Base-by-base conservation (phyloP, 148 eudicot species). In the Rhododendron mucronatum region DNA sequence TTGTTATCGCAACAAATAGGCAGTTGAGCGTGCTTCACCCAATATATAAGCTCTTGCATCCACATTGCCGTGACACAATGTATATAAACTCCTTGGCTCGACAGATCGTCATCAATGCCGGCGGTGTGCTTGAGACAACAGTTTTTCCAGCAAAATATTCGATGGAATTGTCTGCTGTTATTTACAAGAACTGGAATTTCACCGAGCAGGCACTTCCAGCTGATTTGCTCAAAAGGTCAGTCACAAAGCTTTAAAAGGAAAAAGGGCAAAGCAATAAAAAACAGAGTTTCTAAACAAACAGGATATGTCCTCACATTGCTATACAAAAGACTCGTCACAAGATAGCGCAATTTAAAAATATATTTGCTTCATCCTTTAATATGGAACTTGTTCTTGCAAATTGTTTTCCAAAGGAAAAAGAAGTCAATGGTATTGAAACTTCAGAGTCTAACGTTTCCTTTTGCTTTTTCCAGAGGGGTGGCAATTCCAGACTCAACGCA, bases 51-150 rank as follows among this genome's bases (percentile, higher is more conserved):
- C 95, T 95, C 33, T 82, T 95, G 88, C 94, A 93, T 12, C 98
- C 98, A 2, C 98, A 95, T 77, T 95, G 90, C 88, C 96, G 94
- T 13, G 95, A 95, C 76, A 94, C 98, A 5, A 88, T 94, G 92
- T 88, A 92, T 85, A 94, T 94, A 73, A 95, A 95, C 44, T 94
- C 96, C 5, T 83, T 95, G 86, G 96, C 98, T 45, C 87, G 98
- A 74, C 96, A 95, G 82, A 94, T 91, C 82, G 92, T 94, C 85
- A 93, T 94, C 85, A 95, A 94, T 84, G 96, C 96, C 39, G 92
- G 90, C 12, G 98, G 98, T 0, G 86, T 95, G 35, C 85, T 95
- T 39, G 98, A 95, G 87, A 82, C 13, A 84, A 94, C 98, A 5
- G 96, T 95, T n/a, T 94, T 90, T 86, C 98, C 98, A 59, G 93